Base-by-base conservation (phyloP, 2,329 filamentous ascomycete genomes). In the Hortaea werneckii region DNA sequence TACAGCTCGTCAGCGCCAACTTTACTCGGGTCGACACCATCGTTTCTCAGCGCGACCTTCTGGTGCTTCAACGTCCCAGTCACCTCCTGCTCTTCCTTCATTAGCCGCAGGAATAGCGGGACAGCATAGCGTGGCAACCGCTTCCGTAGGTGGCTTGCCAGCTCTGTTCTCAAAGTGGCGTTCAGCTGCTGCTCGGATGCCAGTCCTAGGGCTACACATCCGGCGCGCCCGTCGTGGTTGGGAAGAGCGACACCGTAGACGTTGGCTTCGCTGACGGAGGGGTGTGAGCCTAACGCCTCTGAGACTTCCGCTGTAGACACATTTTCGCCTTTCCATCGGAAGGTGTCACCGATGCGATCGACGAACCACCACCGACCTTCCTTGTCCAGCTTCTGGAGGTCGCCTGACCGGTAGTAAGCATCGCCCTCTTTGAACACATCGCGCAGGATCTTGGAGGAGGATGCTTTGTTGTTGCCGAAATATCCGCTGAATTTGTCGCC, bases 21-120 rank as follows among this genome's bases (percentile, higher is more conserved):
- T 56, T 77, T 77, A 4, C 58, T 65, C 0, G 83, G 84, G 56
- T 86, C 77, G 0, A 90, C 85, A 0, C 88, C 87, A 51, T 89
- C 76, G 2, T 73, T 71, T n/a, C 86, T 73, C 52, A 94, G 63
- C 0, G 70, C 66, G 51, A 83, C 78, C 66, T 95, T 95, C 67
- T 89, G 83, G 68, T 94, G 85, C 72, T 95, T 95, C 58, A 87
- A 85, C 41, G 87, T 95, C 0, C 87, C 87, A 4, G 88, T 94
- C 1, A 79, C 74, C 57, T 83, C 78, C 53, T 79, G 65, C 40
- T 75, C 66, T 11, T 75, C 73, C 27, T 67, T 71, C 6, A 82
- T 75, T 5, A 88, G 65, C 9, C 88, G 74, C 41, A 95, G 62
- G 66, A 94, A 95, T 1, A 92, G 56, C 0, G 88, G 88, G 4